Conservation (phyloP, 202 grass and related monocot species). For the Cymbopogon flexuosus region DNA sequence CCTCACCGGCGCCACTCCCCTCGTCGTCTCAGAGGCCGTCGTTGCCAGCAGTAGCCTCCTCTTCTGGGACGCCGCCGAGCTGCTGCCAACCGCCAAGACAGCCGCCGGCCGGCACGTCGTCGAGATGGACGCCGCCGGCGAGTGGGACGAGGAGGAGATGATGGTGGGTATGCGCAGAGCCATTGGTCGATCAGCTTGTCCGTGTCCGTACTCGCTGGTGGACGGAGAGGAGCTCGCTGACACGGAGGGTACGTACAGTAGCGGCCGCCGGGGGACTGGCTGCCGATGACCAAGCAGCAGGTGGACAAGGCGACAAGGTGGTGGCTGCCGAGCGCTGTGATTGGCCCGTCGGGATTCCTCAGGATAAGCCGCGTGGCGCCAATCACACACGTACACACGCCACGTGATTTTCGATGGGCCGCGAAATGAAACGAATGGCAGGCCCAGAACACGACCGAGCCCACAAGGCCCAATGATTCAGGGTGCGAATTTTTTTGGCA, state of each 20-base stretch:
- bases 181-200: background rate
- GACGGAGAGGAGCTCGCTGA: background rate
- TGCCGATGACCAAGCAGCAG: background rate
- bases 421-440: accelerated
- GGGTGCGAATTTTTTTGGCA: no score
- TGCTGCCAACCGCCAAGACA: no score
- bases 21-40: slow-evolving; percentile 18
- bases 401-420: background rate
- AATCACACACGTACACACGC: background rate
- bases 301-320: no score
- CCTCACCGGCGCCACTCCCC: slow-evolving; percentile 21
- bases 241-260: background rate
- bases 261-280: background rate
- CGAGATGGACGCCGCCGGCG: background rate
- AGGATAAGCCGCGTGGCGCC: background rate
- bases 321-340: background rate
- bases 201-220: background rate
- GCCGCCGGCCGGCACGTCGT: no score
- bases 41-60: slow-evolving; percentile 17
- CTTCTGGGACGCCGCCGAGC: background rate
- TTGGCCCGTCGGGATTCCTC: background rate
- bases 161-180: background rate
- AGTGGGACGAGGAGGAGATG: background rate
- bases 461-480: background rate
- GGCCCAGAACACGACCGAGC: background rate